These are phyloP conservation scores for Trypanosoma lewisi DNA, from an alignment of 208 protist genomes.

Conservation along the genomic window DNA sequence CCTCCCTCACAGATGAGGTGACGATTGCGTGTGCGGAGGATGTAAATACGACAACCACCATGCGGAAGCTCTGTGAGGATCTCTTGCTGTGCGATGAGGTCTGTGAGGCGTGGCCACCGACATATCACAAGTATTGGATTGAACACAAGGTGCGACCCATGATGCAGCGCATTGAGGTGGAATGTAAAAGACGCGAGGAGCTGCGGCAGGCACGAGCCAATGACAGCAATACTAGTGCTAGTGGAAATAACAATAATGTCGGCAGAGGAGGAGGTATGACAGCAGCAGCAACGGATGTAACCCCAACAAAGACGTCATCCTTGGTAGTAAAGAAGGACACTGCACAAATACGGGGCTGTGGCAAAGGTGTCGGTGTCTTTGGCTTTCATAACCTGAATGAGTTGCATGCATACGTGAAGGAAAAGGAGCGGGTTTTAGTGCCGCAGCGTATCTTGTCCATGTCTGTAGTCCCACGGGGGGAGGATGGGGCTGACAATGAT, in stretches of 20 bases:
- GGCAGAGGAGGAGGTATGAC: background rate
- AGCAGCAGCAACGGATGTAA: background rate
- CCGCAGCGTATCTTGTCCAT: slow-evolving; percentile 58
- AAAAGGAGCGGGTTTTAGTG: slow-evolving; percentile 45
- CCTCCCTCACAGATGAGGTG: slow-evolving; percentile 64
- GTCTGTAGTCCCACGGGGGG: slow-evolving; percentile 25
- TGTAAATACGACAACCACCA: slow-evolving; percentile 42
- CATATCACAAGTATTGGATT: slow-evolving; percentile 49
- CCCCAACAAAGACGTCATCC: background rate
- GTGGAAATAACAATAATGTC: too few relatives aligned
- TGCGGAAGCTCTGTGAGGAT: slow-evolving; percentile 47
- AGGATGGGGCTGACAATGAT: slow-evolving; percentile 15
- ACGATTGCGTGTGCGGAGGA: slow-evolving; percentile 65
- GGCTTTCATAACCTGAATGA: slow-evolving; percentile 64
- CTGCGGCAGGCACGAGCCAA: slow-evolving; percentile 10
- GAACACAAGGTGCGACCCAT: slow-evolving; percentile 39
- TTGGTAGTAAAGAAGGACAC: background rate
- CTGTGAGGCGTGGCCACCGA: slow-evolving; percentile 77
- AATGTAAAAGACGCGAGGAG: slow-evolving; percentile 31
- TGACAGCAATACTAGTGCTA: too few relatives aligned
- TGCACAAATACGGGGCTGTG: slow-evolving; percentile 15
- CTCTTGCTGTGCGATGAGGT: slow-evolving; percentile 72
- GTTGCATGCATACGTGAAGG: slow-evolving; percentile 27
- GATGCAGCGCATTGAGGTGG: slow-evolving; percentile 43
- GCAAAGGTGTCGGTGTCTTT: slow-evolving; percentile 47